Conservation (phyloP, 768 basidiomycete genomes). For the Auricularia sp. region DNA sequence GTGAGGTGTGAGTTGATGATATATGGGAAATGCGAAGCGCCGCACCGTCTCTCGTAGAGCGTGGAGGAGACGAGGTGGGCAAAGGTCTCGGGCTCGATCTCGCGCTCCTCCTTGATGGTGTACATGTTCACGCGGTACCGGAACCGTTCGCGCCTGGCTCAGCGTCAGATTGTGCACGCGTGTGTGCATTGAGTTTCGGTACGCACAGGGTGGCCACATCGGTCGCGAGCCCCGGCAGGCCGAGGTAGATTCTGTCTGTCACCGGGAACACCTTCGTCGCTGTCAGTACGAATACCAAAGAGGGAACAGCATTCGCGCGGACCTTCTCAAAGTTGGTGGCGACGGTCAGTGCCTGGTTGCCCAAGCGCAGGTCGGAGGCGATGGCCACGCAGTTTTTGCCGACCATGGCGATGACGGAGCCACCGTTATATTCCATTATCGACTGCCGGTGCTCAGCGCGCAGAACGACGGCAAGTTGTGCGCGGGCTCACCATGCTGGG, state of each 20-base stretch:
- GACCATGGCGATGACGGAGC: slow-evolving; percentile 98
- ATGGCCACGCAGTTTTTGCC: slow-evolving; percentile 99
- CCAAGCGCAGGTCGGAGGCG: slow-evolving; percentile 87
- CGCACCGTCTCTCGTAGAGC: slow-evolving; percentile 76
- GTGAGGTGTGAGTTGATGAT: not conserved
- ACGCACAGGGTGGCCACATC: slow-evolving; percentile 84
- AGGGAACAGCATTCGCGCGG: slow-evolving; percentile 5
- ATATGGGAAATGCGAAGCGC: not conserved
- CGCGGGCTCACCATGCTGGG: not conserved
- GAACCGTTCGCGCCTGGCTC: slow-evolving; percentile 73
- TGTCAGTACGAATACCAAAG: not conserved
- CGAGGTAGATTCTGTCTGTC: slow-evolving; percentile 84
- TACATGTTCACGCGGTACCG: slow-evolving; percentile 98
- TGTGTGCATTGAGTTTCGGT: not conserved
- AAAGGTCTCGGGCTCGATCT: slow-evolving; percentile 93
- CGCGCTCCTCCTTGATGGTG: slow-evolving; percentile 96
- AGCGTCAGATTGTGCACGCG: not conserved
- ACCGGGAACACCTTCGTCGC: slow-evolving; percentile 82
- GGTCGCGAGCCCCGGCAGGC: slow-evolving; percentile 84
- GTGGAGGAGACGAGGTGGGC: slow-evolving; percentile 92
- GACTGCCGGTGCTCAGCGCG: slow-evolving; percentile 36
- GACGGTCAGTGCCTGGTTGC: slow-evolving; percentile 76
- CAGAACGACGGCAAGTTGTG: not conserved
- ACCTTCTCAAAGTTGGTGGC: slow-evolving; percentile 95
- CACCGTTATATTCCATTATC: slow-evolving; percentile 90